Evolutionary conservation across 164 flowering plant species (phyloP).

Genomic region (Tetrastigma voinierianum): DNA sequence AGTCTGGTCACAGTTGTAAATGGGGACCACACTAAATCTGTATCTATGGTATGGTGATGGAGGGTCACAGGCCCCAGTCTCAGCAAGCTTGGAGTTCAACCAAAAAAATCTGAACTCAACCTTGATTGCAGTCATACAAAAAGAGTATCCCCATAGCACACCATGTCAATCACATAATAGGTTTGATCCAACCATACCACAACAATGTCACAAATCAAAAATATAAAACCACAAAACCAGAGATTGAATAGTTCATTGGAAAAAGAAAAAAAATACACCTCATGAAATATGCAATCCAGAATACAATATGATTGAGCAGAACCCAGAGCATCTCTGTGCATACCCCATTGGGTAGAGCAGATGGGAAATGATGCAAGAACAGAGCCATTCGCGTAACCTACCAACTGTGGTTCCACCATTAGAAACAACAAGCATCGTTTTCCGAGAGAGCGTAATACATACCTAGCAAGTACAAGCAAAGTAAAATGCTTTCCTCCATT

Average conservation of each 20-base stretch:
- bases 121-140: slow-evolving; percentile 85
- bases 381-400: slow-evolving; percentile 77
- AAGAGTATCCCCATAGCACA: slow-evolving; percentile 87
- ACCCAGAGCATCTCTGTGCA: slow-evolving; percentile 49
- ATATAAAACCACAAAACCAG: neutral
- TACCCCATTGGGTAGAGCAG: slow-evolving; percentile 86
- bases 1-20: slow-evolving; percentile 66
- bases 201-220: slow-evolving; percentile 7
- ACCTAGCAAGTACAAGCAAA: slow-evolving; percentile 42
- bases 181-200: slow-evolving; percentile 65
- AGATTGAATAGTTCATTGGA: too few species aligned
- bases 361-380: slow-evolving; percentile 85
- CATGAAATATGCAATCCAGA: slow-evolving; percentile 88
- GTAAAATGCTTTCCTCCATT: neutral
- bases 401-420: slow-evolving; percentile 85
- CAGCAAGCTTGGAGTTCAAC: slow-evolving; percentile 89
- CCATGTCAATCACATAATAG: slow-evolving; percentile 94
- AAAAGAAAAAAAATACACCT: slow-evolving; percentile 42
- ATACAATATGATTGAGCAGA: slow-evolving; percentile 71
- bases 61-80: slow-evolving; percentile 75
- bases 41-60: slow-evolving; percentile 78
- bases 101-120: slow-evolving; percentile 96
- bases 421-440: slow-evolving; percentile 91
- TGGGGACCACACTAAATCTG: slow-evolving; percentile 70
- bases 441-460: slow-evolving; percentile 84